These are phyloP conservation scores for Hypoxylon rickii DNA, from an alignment of 495 filamentous ascomycete genomes.

Conservation along the genomic window DNA sequence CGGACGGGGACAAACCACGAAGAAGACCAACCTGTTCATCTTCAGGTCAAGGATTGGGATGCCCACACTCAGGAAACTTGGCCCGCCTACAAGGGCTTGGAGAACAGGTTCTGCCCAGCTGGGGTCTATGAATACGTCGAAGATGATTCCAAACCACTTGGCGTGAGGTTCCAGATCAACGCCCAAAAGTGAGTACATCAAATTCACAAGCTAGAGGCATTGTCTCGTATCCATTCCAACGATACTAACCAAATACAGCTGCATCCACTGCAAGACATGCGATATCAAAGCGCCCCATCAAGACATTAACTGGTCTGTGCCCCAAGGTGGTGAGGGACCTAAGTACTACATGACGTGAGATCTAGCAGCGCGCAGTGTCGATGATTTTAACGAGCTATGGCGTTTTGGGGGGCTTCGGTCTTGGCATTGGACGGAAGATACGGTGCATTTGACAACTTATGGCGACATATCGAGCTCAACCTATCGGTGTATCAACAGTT, in stretches of 20 bases:
- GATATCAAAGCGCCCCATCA: conserved; percentile 97
- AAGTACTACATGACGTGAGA: conserved; percentile 90
- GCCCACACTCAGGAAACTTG: conserved; percentile 80
- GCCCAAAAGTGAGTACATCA: conserved; percentile 81
- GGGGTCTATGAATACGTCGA: conserved; percentile 99
- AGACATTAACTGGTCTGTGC: conserved; percentile 96
- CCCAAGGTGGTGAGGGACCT: conserved; percentile 93
- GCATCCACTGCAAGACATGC: conserved; percentile 99
- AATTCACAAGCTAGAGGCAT: background rate
- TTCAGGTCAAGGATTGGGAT: conserved; percentile 94
- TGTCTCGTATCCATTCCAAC: background rate
- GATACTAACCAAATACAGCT: conserved; percentile 56
- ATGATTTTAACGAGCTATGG: background rate
- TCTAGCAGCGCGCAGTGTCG: background rate
- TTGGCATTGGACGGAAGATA: background rate
- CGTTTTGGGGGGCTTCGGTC: background rate
- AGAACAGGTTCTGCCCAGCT: conserved; percentile 99
- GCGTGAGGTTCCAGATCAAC: conserved; percentile 97
- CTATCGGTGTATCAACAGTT: conserved; percentile 21
- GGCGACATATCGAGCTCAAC: conserved; percentile 30
- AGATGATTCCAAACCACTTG: conserved; percentile 77
- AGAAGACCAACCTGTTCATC: conserved; percentile 95
- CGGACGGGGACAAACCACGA: conserved; percentile 98
- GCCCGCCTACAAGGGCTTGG: conserved; percentile 87
- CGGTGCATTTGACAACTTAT: conserved; percentile 3